A percentile compares a stretch with the other conserved stretches of the same genome.
Evolutionary conservation across 345 rosid species (phyloP).

Genomic region (Citrus glauca): DNA sequence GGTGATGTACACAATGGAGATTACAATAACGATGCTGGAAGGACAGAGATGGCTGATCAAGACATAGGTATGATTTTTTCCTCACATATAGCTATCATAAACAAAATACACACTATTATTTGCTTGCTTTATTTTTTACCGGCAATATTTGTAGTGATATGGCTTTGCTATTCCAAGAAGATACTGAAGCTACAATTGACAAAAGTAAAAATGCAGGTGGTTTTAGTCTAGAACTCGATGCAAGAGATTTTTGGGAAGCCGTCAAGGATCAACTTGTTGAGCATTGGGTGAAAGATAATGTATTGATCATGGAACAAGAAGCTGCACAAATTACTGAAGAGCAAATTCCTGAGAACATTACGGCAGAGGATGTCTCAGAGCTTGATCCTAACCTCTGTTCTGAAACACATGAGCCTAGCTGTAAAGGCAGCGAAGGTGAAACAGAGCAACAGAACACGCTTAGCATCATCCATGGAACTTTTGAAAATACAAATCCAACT

Average conservation of each 20-base stretch:
- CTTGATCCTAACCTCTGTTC: background rate
- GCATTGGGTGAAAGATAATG: slow-evolving; percentile 2
- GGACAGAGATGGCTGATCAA: slow-evolving; percentile 1
- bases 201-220: background rate
- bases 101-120: background rate
- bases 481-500: slow-evolving; percentile 1
- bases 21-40: background rate
- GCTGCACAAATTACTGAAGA: background rate
- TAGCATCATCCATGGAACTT: background rate
- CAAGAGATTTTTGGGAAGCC: background rate
- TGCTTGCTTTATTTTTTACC: background rate
- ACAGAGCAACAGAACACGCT: background rate
- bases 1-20: background rate
- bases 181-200: background rate
- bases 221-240: slow-evolving; percentile 6
- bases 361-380: background rate
- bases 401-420: background rate
- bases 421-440: background rate
- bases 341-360: background rate
- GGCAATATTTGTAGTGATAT: background rate
- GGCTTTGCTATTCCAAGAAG: background rate
- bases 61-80: slow-evolving; percentile 16
- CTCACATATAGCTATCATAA: background rate
- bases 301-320: background rate
- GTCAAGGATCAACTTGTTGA: background rate